Evolutionary conservation across 768 basidiomycete species (phyloP).

Genomic region (Calocybe indica): DNA sequence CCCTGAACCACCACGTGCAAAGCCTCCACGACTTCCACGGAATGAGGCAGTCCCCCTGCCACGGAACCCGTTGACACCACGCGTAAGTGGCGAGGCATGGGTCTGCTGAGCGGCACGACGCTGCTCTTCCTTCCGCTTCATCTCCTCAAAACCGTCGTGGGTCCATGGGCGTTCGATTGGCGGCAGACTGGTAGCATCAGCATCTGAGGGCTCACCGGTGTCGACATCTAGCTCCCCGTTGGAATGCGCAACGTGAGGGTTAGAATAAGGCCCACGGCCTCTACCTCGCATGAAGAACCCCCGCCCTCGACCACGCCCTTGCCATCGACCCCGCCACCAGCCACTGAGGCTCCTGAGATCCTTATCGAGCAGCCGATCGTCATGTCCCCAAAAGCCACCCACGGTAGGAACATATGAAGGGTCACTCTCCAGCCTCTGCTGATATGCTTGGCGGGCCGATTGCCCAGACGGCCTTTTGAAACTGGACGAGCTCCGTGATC

Average conservation of each 20-base stretch:
- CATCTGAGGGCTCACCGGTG: slow-evolving; percentile 9
- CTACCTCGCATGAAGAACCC: slow-evolving; percentile 48
- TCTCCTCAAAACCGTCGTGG: slow-evolving; percentile 86
- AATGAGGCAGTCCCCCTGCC: not conserved
- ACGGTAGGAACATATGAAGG: slow-evolving; percentile 88
- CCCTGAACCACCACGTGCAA: slow-evolving; percentile 34
- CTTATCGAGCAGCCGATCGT: slow-evolving; percentile 83
- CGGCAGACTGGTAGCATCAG: slow-evolving; percentile 31
- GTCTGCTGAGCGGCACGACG: slow-evolving; percentile 27
- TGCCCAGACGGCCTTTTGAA: slow-evolving; percentile 40
- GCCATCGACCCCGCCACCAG: slow-evolving; percentile 84
- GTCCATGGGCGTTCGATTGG: slow-evolving; percentile 72
- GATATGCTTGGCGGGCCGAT: slow-evolving; percentile 80
- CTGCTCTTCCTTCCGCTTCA: slow-evolving; percentile 70
- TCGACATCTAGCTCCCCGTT: slow-evolving; percentile 4
- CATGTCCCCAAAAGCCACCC: slow-evolving; percentile 93
- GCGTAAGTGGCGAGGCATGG: slow-evolving; percentile 22
- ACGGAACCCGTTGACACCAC: slow-evolving; percentile 40
- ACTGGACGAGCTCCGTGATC: slow-evolving; percentile 14
- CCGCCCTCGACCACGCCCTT: slow-evolving; percentile 60
- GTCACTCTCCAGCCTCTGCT: slow-evolving; percentile 74
- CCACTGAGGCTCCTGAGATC: slow-evolving; percentile 75
- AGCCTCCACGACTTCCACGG: slow-evolving; percentile 36
- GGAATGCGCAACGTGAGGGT: slow-evolving; percentile 5
- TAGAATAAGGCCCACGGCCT: slow-evolving; percentile 44